phyloP scores from a whole-genome alignment of 2,329 filamentous ascomycete genomes.

The Stylonectria norvegica region DNA sequence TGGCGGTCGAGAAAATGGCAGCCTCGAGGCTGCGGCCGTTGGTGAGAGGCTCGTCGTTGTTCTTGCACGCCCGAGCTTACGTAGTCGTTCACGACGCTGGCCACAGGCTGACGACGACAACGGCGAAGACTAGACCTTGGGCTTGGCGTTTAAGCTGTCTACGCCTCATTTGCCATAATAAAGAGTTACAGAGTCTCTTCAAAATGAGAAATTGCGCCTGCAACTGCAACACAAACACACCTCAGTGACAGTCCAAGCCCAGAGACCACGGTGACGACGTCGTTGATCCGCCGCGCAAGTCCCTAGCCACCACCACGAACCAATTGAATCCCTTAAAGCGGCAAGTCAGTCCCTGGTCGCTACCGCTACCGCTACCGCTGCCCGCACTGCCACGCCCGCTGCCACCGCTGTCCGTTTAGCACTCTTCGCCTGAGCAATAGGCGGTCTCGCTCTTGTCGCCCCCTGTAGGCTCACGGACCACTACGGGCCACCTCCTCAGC shows the following conservation, averaged over 20 bases:
- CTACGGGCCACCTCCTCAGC: constrained; percentile 23
- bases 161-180: too few species aligned
- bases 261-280: constrained; percentile 5
- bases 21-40: too few species aligned
- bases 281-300: constrained; percentile 5
- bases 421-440: constrained; percentile 24
- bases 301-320: constrained; percentile 32
- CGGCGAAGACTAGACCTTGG: too few species aligned
- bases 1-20: too few species aligned
- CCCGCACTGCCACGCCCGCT: constrained; percentile 2
- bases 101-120: too few species aligned
- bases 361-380: constrained; percentile 10
- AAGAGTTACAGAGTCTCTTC: too few species aligned
- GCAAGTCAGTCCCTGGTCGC: constrained; percentile 25
- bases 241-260: constrained; percentile 1
- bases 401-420: constrained; percentile 17
- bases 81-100: too few species aligned
- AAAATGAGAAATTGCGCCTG: too few species aligned
- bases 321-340: constrained; percentile 38
- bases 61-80: too few species aligned
- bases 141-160: too few species aligned
- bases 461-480: neutral
- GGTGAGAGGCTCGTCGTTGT: too few species aligned
- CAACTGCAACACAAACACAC: too few species aligned
- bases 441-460: constrained; percentile 20